These are phyloP conservation scores for Claviceps capensis DNA, from an alignment of 2,329 filamentous ascomycete species.

Conservation along the genomic window DNA sequence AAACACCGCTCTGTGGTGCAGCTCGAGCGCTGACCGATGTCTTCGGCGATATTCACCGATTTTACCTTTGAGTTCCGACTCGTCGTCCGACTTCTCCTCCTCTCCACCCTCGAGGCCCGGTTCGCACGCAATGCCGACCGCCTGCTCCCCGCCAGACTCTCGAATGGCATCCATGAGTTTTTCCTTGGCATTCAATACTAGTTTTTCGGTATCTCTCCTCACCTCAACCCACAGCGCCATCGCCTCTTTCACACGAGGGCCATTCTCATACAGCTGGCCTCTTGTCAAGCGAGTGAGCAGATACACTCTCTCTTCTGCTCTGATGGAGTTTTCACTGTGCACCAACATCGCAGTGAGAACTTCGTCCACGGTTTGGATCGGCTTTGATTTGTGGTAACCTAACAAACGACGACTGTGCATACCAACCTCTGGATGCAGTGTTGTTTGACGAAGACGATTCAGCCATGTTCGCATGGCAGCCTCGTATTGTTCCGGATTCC, in stretches of 20 bases:
- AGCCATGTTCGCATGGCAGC: slow-evolving; percentile 72
- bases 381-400: slow-evolving; percentile 46
- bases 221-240: slow-evolving; percentile 55
- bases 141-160: slow-evolving; percentile 8
- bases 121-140: slow-evolving; percentile 3
- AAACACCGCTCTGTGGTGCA: slow-evolving; percentile 72
- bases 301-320: slow-evolving; percentile 53
- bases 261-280: slow-evolving; percentile 70
- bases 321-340: slow-evolving; percentile 55
- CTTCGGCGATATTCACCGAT: slow-evolving; percentile 46
- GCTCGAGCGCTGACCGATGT: slow-evolving; percentile 59
- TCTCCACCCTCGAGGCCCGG: neutral
- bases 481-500: slow-evolving; percentile 49
- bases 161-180: slow-evolving; percentile 41
- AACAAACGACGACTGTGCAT: slow-evolving; percentile 49
- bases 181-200: slow-evolving; percentile 51
- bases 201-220: slow-evolving; percentile 29
- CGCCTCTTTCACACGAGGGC: slow-evolving; percentile 52
- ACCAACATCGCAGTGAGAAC: slow-evolving; percentile 89
- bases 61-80: slow-evolving; percentile 22
- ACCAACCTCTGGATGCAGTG: slow-evolving; percentile 74
- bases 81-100: slow-evolving; percentile 15
- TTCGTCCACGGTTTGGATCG: slow-evolving; percentile 69
- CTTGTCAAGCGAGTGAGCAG: slow-evolving; percentile 50
- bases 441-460: slow-evolving; percentile 63